Conservation (phyloP, 345 rosid genomes). For the Melastoma malabathricum region DNA sequence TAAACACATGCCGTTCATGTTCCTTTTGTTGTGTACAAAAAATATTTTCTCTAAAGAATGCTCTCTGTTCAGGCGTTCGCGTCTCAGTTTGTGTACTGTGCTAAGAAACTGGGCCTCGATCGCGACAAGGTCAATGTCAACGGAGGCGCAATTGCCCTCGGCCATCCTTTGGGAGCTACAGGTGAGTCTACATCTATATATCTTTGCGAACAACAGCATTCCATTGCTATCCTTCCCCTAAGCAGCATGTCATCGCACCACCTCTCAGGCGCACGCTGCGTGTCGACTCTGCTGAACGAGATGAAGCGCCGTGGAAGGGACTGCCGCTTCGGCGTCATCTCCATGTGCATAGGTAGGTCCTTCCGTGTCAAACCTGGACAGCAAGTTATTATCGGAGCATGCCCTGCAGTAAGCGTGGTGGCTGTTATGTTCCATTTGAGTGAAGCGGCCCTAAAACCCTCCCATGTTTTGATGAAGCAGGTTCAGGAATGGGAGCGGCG, state of each 20-base stretch:
- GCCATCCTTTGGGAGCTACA: constrained; percentile 96
- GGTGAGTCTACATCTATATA: constrained; percentile 19
- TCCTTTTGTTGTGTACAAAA: background rate
- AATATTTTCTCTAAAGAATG: background rate
- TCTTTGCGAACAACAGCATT: background rate
- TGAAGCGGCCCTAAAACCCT: background rate
- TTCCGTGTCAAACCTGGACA: background rate
- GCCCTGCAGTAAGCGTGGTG: no score
- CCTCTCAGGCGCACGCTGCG: constrained; percentile 72
- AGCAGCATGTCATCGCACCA: background rate
- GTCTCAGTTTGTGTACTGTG: constrained; percentile 73
- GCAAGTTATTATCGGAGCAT: background rate
- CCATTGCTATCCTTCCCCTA: background rate
- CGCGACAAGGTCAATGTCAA: constrained; percentile 71
- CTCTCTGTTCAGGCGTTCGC: constrained; percentile 69
- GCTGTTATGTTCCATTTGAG: background rate
- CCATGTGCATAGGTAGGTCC: constrained; percentile 89
- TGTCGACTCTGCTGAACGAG: constrained; percentile 70
- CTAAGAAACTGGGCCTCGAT: constrained; percentile 69
- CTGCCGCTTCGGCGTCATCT: constrained; percentile 75
- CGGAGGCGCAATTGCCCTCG: constrained; percentile 93
- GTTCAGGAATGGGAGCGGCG: constrained; percentile 84
- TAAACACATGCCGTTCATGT: background rate
- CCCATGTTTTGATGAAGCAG: constrained; percentile 16
- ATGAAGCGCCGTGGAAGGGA: constrained; percentile 89